A percentile compares a stretch with the other conserved stretches of the same genome.
Evolutionary conservation across 306 rosid species (phyloP).

Genomic region (Trifolium subterraneum): DNA sequence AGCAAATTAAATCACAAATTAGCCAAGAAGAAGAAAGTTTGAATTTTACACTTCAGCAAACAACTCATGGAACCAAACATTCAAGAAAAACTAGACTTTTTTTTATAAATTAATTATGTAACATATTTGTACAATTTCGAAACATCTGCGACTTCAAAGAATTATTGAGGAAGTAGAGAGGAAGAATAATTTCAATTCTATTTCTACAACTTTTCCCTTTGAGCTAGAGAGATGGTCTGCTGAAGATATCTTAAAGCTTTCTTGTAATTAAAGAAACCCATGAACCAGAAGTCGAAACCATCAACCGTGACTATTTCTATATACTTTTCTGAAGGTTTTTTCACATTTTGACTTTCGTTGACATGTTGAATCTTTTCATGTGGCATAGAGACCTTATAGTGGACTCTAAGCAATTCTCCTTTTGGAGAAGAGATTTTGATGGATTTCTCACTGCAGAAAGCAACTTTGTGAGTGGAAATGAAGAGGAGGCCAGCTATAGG

Average conservation of each 20-base stretch:
- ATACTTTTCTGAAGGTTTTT: constrained; percentile 27
- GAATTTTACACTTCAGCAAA: constrained; percentile 13
- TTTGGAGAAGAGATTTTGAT: constrained; percentile 60
- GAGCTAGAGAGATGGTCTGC: constrained; percentile 44
- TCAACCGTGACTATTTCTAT: constrained; percentile 26
- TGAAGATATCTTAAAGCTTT: constrained; percentile 27
- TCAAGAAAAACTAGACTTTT: not conserved
- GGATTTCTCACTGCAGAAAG: constrained; percentile 82
- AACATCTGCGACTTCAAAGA: constrained; percentile 22
- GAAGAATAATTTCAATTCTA: not conserved
- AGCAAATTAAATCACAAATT: too few species aligned
- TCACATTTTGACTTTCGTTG: constrained; percentile 35
- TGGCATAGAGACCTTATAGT: constrained; percentile 53
- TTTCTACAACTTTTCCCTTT: constrained; percentile 6
- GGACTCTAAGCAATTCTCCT: constrained; percentile 56
- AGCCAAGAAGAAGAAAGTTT: too few species aligned
- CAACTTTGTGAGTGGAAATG: constrained; percentile 72
- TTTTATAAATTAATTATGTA: constrained; percentile 34
- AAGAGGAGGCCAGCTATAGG: constrained; percentile 87
- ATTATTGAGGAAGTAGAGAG: constrained; percentile 34
- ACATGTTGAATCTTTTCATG: constrained; percentile 29
- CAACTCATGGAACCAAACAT: constrained; percentile 22
- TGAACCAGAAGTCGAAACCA: constrained; percentile 37
- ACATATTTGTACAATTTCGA: constrained; percentile 42
- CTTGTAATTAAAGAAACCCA: constrained; percentile 26